These are phyloP conservation scores for Pterocarpus macrocarpus DNA, from an alignment of 306 rosid genomes.

Conservation along the genomic window DNA sequence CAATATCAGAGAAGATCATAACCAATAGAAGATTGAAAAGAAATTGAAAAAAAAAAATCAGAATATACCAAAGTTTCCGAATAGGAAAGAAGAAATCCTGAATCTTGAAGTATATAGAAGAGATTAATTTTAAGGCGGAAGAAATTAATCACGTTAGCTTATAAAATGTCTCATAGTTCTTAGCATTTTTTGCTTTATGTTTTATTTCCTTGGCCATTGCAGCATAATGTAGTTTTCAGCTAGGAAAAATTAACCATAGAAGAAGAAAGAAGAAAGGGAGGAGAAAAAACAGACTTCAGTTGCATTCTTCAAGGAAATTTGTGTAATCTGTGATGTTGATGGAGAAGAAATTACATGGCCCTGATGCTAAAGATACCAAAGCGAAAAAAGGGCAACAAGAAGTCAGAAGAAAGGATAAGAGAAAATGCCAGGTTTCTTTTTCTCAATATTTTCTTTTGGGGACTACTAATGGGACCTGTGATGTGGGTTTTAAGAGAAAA, in stretches of 20 bases:
- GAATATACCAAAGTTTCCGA: too few species aligned
- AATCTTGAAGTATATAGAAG: too few species aligned
- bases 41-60: too few species aligned
- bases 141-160: conserved; percentile 45
- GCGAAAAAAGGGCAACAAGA: conserved; percentile 40
- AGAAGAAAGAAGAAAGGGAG: conserved; percentile 2
- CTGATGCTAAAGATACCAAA: conserved; percentile 44
- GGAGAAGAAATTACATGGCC: conserved; percentile 45
- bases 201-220: conserved; percentile 20
- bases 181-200: conserved; percentile 10
- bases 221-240: not conserved
- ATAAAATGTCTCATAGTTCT: conserved; percentile 9
- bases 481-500: too few species aligned
- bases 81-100: too few species aligned
- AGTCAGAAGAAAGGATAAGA: conserved; percentile 52
- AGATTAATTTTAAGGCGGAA: too few species aligned
- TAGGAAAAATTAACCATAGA: not conserved
- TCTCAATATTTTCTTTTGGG: not conserved
- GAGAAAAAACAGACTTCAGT: not conserved
- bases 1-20: too few species aligned
- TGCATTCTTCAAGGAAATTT: conserved; percentile 29
- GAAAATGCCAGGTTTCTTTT: conserved; percentile 58
- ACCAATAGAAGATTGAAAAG: too few species aligned
- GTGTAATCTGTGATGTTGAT: conserved; percentile 60
- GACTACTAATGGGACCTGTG: too few species aligned